Evolutionary conservation across 805 yeast species (phyloP), one percentile per base, ranked within the genome.

Genomic region (Wickerhamomyces silvicola): DNA sequence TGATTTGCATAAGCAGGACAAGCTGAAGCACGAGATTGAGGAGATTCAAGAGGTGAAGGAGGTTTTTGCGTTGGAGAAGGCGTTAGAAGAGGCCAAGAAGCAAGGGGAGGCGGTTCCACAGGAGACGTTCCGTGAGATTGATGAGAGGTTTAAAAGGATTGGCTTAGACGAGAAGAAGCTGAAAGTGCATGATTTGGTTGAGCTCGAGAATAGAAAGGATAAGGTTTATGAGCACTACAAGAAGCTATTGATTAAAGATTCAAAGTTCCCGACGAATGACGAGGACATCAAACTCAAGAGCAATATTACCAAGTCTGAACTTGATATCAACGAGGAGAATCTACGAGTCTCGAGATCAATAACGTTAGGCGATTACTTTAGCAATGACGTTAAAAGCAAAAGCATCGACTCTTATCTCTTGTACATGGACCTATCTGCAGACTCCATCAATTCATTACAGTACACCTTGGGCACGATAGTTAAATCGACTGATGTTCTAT

Each of bases 391-490:
- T 24, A 44, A 39, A 31, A 41, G 34, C 18, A 32, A 36, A 52
- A 35, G 39, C 4, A 45, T 67, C n/a, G 75, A 75, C 44, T 72
- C 83, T 50, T 85, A 78, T 54, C 58, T 87, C 29, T 69, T 86
- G 14, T 85, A 92, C 48, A 72, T 81, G 62, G 96, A 88, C 53
- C 70, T 81, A 41, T 77, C 90, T 4, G 81, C 85, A 1, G 96
- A 86, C 52, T 79, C 94, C 2, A 66, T 69, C 23, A 82, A 81
- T 55, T 92, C 96, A 0, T 64, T 88, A 15, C 92, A 85, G 48
- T 87, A 95, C 82, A 74, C 87, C 26, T 66, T 88, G 44, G 97
- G 97, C 3, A 74, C 94, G 0, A 80, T 86, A 1, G 65, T 87
- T 28, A 81, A 78, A 15, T 87, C 84, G 48, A 92, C 92, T 0